Base-by-base conservation (phyloP, 805 yeast species). In the Monosporozyma aquatica region DNA sequence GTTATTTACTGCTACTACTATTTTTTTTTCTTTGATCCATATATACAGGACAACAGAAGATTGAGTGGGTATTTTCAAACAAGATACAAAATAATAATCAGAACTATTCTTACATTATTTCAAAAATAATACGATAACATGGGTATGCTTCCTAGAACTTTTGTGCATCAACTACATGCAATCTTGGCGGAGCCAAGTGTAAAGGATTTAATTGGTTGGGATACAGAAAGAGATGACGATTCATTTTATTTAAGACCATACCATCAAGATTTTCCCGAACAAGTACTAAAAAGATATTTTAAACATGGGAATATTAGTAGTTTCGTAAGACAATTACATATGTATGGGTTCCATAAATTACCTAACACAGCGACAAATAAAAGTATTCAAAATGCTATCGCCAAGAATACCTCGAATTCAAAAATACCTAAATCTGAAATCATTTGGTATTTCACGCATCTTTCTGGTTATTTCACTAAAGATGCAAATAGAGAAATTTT, bases 341-440 rank as follows among this genome's bases (percentile, higher is more conserved):
- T 89, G 97, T 87, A 87, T 60, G 96, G 96, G 1, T 87, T 89
- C 67, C 96, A 89, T 62, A 87, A 89, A 65, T 80, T 74, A 66
- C 37, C 52, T 14, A 35, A 35, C 8, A 22, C 27, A n/a, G 24
- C 34, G 9, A 23, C 26, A 10, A 14, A 38, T 25, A 30, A 23
- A 24, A 34, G 18, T 22, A 7, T 24, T n/a, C 18, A 22, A n/a
- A 18, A 29, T 23, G 35, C 23, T 17, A 11, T 32, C 3, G 23
- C 23, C 5, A 32, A 32, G 13, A 32, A 32, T 32, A 14, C 17
- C 11, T 14, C 35, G 14, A 42, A 44, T 32, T 10, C 18, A 8
- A 32, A 32, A 32, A 11, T 32, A 32, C 43, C 45, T 14, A 52
- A 47, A 34, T 26, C 46, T n/a, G 38, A 44, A 4, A 46, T 47